phyloP scores from a whole-genome alignment of 371 early-diverging fungal genomes.

The Mortierella sp. region DNA sequence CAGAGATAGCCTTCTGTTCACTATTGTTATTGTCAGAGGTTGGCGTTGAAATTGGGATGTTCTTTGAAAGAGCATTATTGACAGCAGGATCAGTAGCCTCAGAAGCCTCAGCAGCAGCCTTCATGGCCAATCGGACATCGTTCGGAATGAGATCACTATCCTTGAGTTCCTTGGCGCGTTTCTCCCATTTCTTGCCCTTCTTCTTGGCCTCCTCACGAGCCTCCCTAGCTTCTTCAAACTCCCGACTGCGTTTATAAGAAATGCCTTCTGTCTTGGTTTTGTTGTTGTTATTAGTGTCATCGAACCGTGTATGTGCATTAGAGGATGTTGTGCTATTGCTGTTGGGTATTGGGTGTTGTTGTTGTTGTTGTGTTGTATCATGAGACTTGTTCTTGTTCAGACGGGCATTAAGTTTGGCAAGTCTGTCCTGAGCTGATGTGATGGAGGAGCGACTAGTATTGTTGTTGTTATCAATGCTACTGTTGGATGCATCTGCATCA shows the following conservation, averaged over 20 bases:
- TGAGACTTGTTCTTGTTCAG: conserved; percentile 29
- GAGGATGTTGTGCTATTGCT: neutral
- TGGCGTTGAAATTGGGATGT: too few relatives aligned
- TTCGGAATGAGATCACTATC: conserved; percentile 50
- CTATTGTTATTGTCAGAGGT: too few relatives aligned
- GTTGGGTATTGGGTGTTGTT: too few relatives aligned
- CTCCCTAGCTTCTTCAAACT: conserved; percentile 26
- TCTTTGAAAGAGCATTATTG: too few relatives aligned
- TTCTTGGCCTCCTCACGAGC: conserved; percentile 18
- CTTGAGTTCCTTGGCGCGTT: conserved; percentile 43
- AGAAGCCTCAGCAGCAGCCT: conserved; percentile 43
- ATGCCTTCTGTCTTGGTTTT: conserved; percentile 9
- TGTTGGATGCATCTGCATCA: conserved; percentile 20
- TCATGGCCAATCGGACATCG: conserved; percentile 46
- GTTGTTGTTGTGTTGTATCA: conserved; percentile 1
- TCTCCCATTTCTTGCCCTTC: conserved; percentile 49
- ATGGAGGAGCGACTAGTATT: neutral
- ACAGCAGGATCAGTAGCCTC: conserved; percentile 1
- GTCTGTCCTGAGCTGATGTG: conserved; percentile 20
- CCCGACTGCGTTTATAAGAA: conserved; percentile 40
- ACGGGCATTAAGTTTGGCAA: conserved; percentile 49
- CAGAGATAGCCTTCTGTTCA: too few relatives aligned
- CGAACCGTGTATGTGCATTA: neutral
- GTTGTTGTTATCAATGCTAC: neutral
- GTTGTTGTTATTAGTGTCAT: neutral